These are phyloP conservation scores for Balakata baccata DNA, from an alignment of 345 rosid species.

Conservation along the genomic window DNA sequence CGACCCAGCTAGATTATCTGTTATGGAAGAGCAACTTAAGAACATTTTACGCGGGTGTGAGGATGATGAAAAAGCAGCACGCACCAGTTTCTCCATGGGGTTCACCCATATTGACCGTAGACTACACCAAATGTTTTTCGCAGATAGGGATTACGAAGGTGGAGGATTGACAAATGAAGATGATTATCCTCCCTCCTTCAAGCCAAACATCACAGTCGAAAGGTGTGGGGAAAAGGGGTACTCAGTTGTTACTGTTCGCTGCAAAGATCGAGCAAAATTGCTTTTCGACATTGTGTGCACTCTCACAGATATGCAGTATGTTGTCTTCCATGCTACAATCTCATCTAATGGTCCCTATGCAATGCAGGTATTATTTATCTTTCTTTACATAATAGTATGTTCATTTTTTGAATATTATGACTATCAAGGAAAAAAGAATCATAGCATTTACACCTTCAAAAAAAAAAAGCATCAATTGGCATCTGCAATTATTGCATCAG, in stretches of 20 bases:
- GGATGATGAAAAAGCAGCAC: slow-evolving; percentile 55
- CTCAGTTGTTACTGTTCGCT: slow-evolving; percentile 64
- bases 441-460: neutral
- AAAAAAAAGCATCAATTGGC: neutral
- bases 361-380: slow-evolving; percentile 45
- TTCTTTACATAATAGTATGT: neutral
- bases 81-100: slow-evolving; percentile 77
- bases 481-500: neutral
- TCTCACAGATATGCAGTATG: slow-evolving; percentile 93
- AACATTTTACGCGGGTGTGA: slow-evolving; percentile 68
- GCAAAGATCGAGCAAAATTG: slow-evolving; percentile 86
- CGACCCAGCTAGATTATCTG: slow-evolving; percentile 54
- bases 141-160: slow-evolving; percentile 85
- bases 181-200: slow-evolving; percentile 38
- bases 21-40: slow-evolving; percentile 78
- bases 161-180: slow-evolving; percentile 40
- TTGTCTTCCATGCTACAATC: slow-evolving; percentile 83
- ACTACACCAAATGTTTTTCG: slow-evolving; percentile 92
- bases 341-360: slow-evolving; percentile 77
- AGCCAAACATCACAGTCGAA: slow-evolving; percentile 60
- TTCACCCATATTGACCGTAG: slow-evolving; percentile 82
- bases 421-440: neutral
- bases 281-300: slow-evolving; percentile 94
- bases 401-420: no score
- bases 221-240: slow-evolving; percentile 76